phyloP scores from a whole-genome alignment of 306 rosid genomes.

The Prunus campanulata region DNA sequence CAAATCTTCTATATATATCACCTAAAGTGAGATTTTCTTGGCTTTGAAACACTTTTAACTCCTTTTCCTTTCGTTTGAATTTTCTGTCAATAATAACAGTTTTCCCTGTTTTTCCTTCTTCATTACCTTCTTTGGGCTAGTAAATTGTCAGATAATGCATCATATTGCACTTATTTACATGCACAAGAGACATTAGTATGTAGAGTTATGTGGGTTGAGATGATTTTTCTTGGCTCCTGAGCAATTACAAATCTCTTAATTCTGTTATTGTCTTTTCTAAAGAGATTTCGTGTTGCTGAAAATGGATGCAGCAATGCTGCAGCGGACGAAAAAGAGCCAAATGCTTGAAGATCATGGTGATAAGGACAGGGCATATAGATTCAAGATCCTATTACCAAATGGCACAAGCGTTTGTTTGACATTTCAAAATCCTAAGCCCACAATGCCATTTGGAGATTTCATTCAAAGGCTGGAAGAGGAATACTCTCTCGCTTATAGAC shows the following conservation, averaged over 20 bases:
- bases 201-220: too few relatives aligned
- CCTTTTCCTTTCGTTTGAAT: too few relatives aligned
- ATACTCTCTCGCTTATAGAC: conserved; percentile 6
- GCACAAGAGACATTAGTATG: too few relatives aligned
- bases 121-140: too few relatives aligned
- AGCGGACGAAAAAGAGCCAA: conserved; percentile 23
- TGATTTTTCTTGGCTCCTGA: too few relatives aligned
- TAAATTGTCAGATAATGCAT: too few relatives aligned
- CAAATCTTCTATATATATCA: too few relatives aligned
- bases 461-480: conserved; percentile 24
- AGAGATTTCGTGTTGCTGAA: neutral
- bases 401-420: conserved; percentile 31
- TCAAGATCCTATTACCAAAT: conserved; percentile 46
- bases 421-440: conserved; percentile 11
- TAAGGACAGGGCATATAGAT: conserved; percentile 7
- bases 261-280: neutral
- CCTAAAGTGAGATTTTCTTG: too few relatives aligned
- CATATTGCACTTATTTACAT: too few relatives aligned
- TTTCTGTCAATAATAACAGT: too few relatives aligned
- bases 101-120: too few relatives aligned
- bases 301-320: conserved; percentile 8
- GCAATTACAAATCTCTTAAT: neutral
- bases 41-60: too few relatives aligned
- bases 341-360: neutral
- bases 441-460: conserved; percentile 36